Percentiles rank a stretch among this genome's conserved stretches.
These are phyloP conservation scores for Cicer yamashitae DNA, from an alignment of 306 rosid genomes.

Conservation along the genomic window DNA sequence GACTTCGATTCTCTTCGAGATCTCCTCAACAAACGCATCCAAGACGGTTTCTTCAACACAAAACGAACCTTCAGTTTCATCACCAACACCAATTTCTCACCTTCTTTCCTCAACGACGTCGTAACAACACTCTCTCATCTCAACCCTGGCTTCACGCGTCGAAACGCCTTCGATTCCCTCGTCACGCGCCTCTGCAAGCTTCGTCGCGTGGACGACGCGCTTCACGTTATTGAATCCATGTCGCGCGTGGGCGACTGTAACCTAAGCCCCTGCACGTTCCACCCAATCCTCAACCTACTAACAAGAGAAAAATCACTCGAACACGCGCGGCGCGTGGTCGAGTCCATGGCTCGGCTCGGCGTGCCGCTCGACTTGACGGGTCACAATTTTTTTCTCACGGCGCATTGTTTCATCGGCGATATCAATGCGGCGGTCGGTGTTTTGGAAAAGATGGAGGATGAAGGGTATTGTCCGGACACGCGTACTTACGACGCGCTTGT, in stretches of 20 bases:
- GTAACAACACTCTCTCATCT: conserved; percentile 47
- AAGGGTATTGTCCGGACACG: conserved; percentile 45
- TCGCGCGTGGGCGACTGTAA: conserved; percentile 36
- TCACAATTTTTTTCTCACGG: conserved; percentile 50
- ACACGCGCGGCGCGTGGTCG: conserved; percentile 53
- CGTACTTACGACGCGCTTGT: conserved; percentile 73
- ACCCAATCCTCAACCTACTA: conserved; percentile 50
- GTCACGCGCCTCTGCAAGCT: conserved; percentile 62
- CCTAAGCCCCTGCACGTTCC: conserved; percentile 47
- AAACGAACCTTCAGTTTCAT: conserved; percentile 62
- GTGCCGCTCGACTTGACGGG: conserved; percentile 46
- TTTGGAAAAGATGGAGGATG: conserved; percentile 48
- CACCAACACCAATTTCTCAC: conserved; percentile 43
- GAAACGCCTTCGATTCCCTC: conserved; percentile 61
- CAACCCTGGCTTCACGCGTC: conserved; percentile 48
- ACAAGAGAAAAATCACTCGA: conserved; percentile 43
- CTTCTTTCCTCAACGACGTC: conserved; percentile 44
- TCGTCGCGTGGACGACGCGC: conserved; percentile 46
- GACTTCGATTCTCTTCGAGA: conserved; percentile 48
- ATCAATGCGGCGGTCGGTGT: conserved; percentile 43
- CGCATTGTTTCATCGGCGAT: conserved; percentile 50
- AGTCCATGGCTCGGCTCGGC: conserved; percentile 44
- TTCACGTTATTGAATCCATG: conserved; percentile 48
- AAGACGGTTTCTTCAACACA: conserved; percentile 58
- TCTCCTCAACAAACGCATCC: conserved; percentile 64